A percentile compares a stretch with the other conserved stretches of the same genome.
These are phyloP conservation scores for Hypoxylon sp. DNA, from an alignment of 2,329 filamentous ascomycete species.

Conservation along the genomic window DNA sequence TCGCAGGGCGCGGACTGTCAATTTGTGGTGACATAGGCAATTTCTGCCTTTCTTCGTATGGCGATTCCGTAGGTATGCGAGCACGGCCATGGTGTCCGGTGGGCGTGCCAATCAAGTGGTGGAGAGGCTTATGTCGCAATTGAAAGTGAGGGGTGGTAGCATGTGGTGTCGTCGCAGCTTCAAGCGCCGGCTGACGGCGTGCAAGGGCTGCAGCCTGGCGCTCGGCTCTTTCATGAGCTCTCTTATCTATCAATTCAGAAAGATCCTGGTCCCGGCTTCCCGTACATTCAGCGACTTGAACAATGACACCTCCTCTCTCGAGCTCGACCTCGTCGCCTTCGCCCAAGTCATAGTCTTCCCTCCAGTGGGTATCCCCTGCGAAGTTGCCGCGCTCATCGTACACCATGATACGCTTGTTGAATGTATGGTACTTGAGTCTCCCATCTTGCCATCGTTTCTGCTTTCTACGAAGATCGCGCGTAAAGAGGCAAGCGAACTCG, in stretches of 20 bases:
- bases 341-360: slow-evolving; percentile 73
- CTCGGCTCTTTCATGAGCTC: slow-evolving; percentile 68
- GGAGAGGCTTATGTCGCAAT: slow-evolving; percentile 60
- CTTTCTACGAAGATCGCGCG: slow-evolving; percentile 86
- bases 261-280: slow-evolving; percentile 82
- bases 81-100: slow-evolving; percentile 74
- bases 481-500: slow-evolving; percentile 89
- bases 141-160: slow-evolving; percentile 53
- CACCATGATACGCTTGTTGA: slow-evolving; percentile 92
- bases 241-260: slow-evolving; percentile 79
- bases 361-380: slow-evolving; percentile 88
- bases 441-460: slow-evolving; percentile 96
- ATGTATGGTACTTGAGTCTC: slow-evolving; percentile 85
- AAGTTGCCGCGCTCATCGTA: slow-evolving; percentile 85
- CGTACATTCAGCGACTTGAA: slow-evolving; percentile 84
- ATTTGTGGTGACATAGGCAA: slow-evolving; percentile 44
- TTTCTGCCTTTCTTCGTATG: slow-evolving; percentile 71
- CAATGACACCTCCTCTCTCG: slow-evolving; percentile 79
- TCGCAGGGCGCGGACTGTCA: slow-evolving; percentile 53
- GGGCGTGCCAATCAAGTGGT: slow-evolving; percentile 74
- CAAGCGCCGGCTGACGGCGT: slow-evolving; percentile 48
- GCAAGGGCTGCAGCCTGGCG: slow-evolving; percentile 61
- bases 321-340: slow-evolving; percentile 87
- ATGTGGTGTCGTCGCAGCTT: slow-evolving; percentile 51
- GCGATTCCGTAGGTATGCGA: slow-evolving; percentile 68